These are phyloP conservation scores for Clavariopsis aquatica DNA, from an alignment of 495 filamentous ascomycete species.

Conservation along the genomic window DNA sequence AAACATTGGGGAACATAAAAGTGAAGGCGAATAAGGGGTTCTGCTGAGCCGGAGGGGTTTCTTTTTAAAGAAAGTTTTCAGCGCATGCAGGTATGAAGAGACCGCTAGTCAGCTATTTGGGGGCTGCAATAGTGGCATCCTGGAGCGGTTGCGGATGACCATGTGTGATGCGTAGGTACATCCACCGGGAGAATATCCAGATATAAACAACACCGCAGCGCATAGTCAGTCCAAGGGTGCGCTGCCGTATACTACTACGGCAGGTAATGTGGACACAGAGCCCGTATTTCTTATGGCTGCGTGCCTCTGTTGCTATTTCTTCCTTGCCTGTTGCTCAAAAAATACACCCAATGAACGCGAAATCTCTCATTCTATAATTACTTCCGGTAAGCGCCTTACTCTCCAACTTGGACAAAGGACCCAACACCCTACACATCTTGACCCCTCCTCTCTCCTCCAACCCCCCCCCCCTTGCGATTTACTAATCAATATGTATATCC, in stretches of 20 bases:
- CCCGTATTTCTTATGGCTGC: conserved; percentile 50
- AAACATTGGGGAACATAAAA: conserved; percentile 40
- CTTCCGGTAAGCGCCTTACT: conserved; percentile 25
- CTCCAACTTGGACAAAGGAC: conserved; percentile 39
- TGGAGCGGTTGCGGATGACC: too few relatives aligned
- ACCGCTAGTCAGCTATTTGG: too few relatives aligned
- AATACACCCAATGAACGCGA: too few relatives aligned
- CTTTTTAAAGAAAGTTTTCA: conserved; percentile 34
- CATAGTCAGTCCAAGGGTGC: conserved; percentile 52
- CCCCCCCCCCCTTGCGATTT: conserved; percentile 31
- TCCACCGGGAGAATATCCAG: conserved; percentile 47
- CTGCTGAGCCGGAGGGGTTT: too few relatives aligned
- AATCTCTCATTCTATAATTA: too few relatives aligned
- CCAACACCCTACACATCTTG: conserved; percentile 11
- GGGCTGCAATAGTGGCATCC: too few relatives aligned
- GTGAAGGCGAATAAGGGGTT: too few relatives aligned
- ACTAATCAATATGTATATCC: conserved; percentile 47
- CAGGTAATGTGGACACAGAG: conserved; percentile 44
- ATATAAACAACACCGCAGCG: conserved; percentile 48
- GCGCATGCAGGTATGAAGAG: too few relatives aligned
- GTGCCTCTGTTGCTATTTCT: conserved; percentile 29
- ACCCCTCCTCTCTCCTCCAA: too few relatives aligned
- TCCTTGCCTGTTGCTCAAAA: too few relatives aligned
- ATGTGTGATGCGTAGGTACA: too few relatives aligned
- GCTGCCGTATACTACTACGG: conserved; percentile 46